phyloP scores from a whole-genome alignment of 768 basidiomycete species.

The Psilocybe azurescens region DNA sequence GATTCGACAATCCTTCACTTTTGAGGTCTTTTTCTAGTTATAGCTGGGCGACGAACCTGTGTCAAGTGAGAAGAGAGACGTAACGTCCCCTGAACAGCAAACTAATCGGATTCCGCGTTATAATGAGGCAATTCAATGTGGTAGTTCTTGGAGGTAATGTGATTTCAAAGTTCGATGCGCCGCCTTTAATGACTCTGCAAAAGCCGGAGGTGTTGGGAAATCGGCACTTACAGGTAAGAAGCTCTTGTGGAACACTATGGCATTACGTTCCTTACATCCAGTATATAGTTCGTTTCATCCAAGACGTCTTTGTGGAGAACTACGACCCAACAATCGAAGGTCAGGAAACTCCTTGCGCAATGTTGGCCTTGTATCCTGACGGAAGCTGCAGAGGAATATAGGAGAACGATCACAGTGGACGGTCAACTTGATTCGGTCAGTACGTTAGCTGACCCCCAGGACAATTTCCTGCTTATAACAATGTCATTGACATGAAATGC shows the following conservation, averaged over 20 bases:
- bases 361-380: slow-evolving; percentile 14
- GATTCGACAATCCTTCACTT: slow-evolving; percentile 18
- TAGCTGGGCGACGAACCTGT: slow-evolving; percentile 1
- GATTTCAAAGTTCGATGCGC: slow-evolving; percentile 13
- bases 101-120: slow-evolving; percentile 8
- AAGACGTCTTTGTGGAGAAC: slow-evolving; percentile 72
- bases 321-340: slow-evolving; percentile 91
- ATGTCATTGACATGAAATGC: neutral
- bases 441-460: neutral
- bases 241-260: neutral
- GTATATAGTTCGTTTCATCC: slow-evolving; percentile 67
- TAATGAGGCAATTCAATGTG: slow-evolving; percentile 75
- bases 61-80: slow-evolving; percentile 8
- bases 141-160: slow-evolving; percentile 80
- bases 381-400: slow-evolving; percentile 66
- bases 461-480: slow-evolving; percentile 1
- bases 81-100: slow-evolving; percentile 7
- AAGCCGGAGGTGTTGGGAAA: slow-evolving; percentile 90
- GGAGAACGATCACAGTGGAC: slow-evolving; percentile 67
- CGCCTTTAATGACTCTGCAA: slow-evolving; percentile 14
- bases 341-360: slow-evolving; percentile 27
- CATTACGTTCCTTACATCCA: slow-evolving; percentile 6
- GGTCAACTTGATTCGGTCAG: slow-evolving; percentile 64
- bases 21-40: slow-evolving; percentile 5
- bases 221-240: slow-evolving; percentile 72